Conservation (phyloP, 2,329 filamentous ascomycete species). For the Chrysosporium keratinophilum region DNA sequence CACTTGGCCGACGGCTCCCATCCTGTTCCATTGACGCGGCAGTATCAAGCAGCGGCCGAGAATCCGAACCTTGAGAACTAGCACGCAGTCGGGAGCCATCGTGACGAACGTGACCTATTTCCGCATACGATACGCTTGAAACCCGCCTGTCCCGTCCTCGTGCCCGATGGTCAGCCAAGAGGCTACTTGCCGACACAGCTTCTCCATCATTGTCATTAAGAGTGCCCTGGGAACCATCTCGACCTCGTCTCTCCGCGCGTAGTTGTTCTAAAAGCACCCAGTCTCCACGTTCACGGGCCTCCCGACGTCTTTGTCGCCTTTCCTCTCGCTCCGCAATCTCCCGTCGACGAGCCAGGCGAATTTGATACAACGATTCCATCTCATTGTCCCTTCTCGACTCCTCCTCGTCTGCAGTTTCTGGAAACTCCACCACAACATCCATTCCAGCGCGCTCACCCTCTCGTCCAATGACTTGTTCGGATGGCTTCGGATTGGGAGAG, state of each 20-base stretch:
- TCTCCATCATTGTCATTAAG: conserved; percentile 31
- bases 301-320: conserved; percentile 56
- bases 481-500: conserved; percentile 57
- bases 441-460: conserved; percentile 89
- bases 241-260: conserved; percentile 45
- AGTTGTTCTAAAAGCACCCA: conserved; percentile 57
- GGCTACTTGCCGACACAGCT: conserved; percentile 26
- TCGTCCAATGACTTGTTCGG: conserved; percentile 71
- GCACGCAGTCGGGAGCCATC: conserved; percentile 41
- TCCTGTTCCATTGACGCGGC: conserved; percentile 27
- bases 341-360: conserved; percentile 64
- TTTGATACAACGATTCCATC: conserved; percentile 88
- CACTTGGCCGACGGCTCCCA: conserved; percentile 22
- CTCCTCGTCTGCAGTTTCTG: conserved; percentile 67
- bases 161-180: conserved; percentile 37
- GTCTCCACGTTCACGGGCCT: conserved; percentile 64
- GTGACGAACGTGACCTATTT: conserved; percentile 40
- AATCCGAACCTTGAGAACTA: conserved; percentile 39
- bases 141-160: conserved; percentile 37
- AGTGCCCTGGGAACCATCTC: conserved; percentile 32
- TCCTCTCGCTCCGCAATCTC: conserved; percentile 70
- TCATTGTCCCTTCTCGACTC: conserved; percentile 71
- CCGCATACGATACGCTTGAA: conserved; percentile 40
- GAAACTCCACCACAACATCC: conserved; percentile 78
- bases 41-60: conserved; percentile 35